Evolutionary conservation across 805 yeast genomes (phyloP).

Genomic region (Metschnikowia koreensis): DNA sequence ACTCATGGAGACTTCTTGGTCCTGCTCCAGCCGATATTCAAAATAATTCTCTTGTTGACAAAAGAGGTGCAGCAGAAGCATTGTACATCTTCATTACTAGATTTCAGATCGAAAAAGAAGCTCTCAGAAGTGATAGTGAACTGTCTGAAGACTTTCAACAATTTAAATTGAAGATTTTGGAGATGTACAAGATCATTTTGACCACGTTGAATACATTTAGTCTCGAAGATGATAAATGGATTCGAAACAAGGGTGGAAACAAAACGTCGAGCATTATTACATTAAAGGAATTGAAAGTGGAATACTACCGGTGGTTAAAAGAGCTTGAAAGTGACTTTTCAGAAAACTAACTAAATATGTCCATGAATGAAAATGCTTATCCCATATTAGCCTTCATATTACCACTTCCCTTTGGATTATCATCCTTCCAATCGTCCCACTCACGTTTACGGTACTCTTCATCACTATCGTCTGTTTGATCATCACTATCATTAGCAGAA

Average conservation of each 20-base stretch:
- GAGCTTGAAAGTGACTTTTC: slow-evolving; percentile 28
- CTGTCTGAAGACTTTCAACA: slow-evolving; percentile 28
- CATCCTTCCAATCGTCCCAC: slow-evolving; percentile 94
- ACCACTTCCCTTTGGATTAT: slow-evolving; percentile 85
- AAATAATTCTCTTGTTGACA: slow-evolving; percentile 20
- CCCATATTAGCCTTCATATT: slow-evolving; percentile 59
- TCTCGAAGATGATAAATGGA: slow-evolving; percentile 38
- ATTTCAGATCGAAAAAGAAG: slow-evolving; percentile 28
- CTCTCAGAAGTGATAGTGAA: slow-evolving; percentile 14
- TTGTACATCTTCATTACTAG: slow-evolving; percentile 37
- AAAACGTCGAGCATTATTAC: slow-evolving; percentile 22
- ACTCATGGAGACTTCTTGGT: slow-evolving; percentile 38
- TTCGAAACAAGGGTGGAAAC: slow-evolving; percentile 22
- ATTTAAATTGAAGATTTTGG: slow-evolving; percentile 39
- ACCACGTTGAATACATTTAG: slow-evolving; percentile 37
- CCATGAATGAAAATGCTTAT: slow-evolving; percentile 9
- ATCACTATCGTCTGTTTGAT: slow-evolving; percentile 61
- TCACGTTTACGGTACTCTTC: slow-evolving; percentile 74
- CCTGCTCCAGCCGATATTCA: neutral
- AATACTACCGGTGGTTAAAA: slow-evolving; percentile 37
- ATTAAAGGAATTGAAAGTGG: slow-evolving; percentile 29
- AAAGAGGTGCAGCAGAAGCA: slow-evolving; percentile 45
- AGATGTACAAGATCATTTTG: slow-evolving; percentile 40
- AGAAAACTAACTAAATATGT: neutral
- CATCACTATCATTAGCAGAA: slow-evolving; percentile 37